Conservation (phyloP, 2,329 filamentous ascomycete species). For the Ceratocystiopsis sp. region DNA sequence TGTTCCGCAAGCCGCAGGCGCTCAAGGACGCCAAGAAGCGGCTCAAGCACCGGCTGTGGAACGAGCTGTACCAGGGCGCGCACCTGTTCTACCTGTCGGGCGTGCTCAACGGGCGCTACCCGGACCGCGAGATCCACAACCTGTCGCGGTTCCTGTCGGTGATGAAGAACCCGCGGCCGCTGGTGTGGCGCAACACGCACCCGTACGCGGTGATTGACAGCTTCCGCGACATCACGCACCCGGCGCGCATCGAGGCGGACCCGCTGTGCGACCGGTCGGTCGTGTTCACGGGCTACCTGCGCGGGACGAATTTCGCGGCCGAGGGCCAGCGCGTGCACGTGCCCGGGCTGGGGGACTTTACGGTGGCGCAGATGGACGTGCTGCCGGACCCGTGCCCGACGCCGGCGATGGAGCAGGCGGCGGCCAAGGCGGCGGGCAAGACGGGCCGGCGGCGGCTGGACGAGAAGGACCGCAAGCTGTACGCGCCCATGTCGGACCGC, state of each 20-base stretch:
- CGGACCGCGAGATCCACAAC: slow-evolving; percentile 91
- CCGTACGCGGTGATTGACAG: slow-evolving; percentile 88
- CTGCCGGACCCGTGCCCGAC: slow-evolving; percentile 92
- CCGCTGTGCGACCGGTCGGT: slow-evolving; percentile 80
- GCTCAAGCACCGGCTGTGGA: slow-evolving; percentile 91
- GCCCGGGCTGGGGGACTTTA: slow-evolving; percentile 80
- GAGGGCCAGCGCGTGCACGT: slow-evolving; percentile 78
- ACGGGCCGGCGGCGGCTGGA: slow-evolving; percentile 61
- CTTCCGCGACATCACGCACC: slow-evolving; percentile 88
- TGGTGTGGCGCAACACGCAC: slow-evolving; percentile 92
- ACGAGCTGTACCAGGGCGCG: slow-evolving; percentile 87
- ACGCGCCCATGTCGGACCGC: slow-evolving; percentile 96
- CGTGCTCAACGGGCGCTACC: slow-evolving; percentile 91
- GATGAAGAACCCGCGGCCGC: slow-evolving; percentile 97
- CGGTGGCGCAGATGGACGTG: slow-evolving; percentile 66
- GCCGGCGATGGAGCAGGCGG: slow-evolving; percentile 71
- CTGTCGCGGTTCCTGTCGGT: slow-evolving; percentile 87
- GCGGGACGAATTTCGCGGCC: slow-evolving; percentile 85
- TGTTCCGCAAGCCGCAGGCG: slow-evolving; percentile 86
- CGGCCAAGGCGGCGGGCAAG: slow-evolving; percentile 73
- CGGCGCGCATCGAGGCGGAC: slow-evolving; percentile 77
- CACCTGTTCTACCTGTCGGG: slow-evolving; percentile 95
- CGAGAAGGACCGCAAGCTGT: slow-evolving; percentile 91
- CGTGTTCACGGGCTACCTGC: slow-evolving; percentile 80
- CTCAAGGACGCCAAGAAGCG: slow-evolving; percentile 91